Evolutionary conservation across 2,329 filamentous ascomycete species (phyloP), one percentile per base, ranked within the genome.

Genomic region (Epichloe aotearoae): DNA sequence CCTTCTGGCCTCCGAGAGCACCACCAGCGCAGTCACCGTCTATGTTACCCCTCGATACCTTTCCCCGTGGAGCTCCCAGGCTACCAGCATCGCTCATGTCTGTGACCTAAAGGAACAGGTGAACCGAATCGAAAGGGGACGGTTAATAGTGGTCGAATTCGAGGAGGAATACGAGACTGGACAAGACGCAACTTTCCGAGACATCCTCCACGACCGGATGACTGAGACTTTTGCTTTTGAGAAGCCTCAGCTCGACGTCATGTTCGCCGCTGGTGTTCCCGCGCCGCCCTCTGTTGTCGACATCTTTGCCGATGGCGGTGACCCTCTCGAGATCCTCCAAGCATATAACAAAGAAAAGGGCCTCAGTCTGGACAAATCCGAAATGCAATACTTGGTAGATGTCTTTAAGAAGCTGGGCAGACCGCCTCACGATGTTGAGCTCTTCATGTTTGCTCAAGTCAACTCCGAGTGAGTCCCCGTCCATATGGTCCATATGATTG

Each of bases 371-470:
- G 91, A 97, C 65, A 76, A 82, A 52, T 83, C 84, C 8, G 90
- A 98, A 66, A 94, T 97, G 66, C 83, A 95, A 53, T 97, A 98
- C 63, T 76, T 98, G 39, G 87, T 95, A n/a, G 82, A 89, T 49
- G 60, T 62, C 36, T 66, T 65, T 53, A 61, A 58, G 49, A 58
- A 58, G 45, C 62, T 65, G 17, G 78, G 80, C 55, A 73, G 82
- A 38, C 72, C 78, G 46, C 88, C 88, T 1, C 84, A 89, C 54
- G 93, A 97, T 65, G 87, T 97, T 43, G 93, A 98, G 70, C 76
- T 97, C 20, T 97, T 97, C 75, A 97, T 97, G 93, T 98, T 97
- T 66, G 91, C 91, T 15, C 93, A 98, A 70, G 91, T 98, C 65
- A 97, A 97, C 73, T 97, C 91, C 3, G 93, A 98, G 74, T 60